Conservation (phyloP, 371 early-diverging fungal species). For the Amoeboaphelidium protococcarum region DNA sequence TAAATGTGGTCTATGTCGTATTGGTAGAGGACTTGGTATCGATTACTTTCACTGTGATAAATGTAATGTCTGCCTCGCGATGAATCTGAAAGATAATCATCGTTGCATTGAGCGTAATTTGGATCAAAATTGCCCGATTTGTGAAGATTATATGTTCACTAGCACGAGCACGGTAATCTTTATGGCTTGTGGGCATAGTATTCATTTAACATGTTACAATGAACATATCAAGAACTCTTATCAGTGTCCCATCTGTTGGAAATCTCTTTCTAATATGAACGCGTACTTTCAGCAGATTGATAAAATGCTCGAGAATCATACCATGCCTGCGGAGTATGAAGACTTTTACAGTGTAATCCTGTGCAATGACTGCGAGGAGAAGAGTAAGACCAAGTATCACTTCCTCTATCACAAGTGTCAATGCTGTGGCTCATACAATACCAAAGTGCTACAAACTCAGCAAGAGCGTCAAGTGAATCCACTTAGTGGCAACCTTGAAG, state of each 20-base stretch:
- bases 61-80: conserved; percentile 78
- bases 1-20: conserved; percentile 74
- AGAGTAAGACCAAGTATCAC: conserved; percentile 51
- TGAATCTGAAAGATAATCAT: conserved; percentile 41
- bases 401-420: conserved; percentile 86
- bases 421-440: conserved; percentile 67
- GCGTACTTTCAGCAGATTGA: conserved; percentile 60
- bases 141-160: conserved; percentile 86
- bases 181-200: conserved; percentile 85
- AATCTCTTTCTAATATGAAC: conserved; percentile 65
- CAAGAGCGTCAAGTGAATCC: neutral
- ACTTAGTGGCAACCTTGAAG: no score
- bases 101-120: conserved; percentile 75
- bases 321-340: conserved; percentile 72
- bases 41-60: conserved; percentile 83
- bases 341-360: conserved; percentile 23
- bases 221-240: conserved; percentile 61
- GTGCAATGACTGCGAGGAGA: conserved; percentile 87
- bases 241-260: conserved; percentile 88
- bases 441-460: conserved; percentile 42
- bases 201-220: conserved; percentile 63
- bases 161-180: conserved; percentile 45
- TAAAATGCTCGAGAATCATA: conserved; percentile 39
- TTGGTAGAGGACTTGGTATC: conserved; percentile 42
- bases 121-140: conserved; percentile 85